These are phyloP conservation scores for Bruguiera hainesii DNA, from an alignment of 441 rosid species.

Conservation along the genomic window DNA sequence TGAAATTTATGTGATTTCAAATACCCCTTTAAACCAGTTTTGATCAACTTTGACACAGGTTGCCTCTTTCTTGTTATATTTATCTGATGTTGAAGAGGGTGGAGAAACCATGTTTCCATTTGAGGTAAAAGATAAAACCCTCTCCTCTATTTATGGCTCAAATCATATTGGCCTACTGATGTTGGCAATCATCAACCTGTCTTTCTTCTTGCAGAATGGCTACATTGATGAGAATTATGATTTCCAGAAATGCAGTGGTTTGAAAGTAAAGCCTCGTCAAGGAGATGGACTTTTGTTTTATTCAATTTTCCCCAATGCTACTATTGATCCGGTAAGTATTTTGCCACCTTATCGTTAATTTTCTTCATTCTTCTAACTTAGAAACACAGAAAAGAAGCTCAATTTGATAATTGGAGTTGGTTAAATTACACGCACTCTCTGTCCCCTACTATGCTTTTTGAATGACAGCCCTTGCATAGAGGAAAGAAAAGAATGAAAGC, in stretches of 20 bases:
- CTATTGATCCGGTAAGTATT: slow-evolving; percentile 54
- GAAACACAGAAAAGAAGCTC: no score
- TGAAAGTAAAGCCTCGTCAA: slow-evolving; percentile 51
- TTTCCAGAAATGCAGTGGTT: slow-evolving; percentile 41
- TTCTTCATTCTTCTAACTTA: not conserved
- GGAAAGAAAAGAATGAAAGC: no score
- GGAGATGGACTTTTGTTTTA: slow-evolving; percentile 71
- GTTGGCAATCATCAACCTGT: not conserved
- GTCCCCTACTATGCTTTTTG: no score
- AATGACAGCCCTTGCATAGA: no score
- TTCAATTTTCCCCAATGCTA: slow-evolving; percentile 50
- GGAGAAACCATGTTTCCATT: slow-evolving; percentile 68
- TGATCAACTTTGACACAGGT: slow-evolving; percentile 28
- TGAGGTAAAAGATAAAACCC: slow-evolving; percentile 38
- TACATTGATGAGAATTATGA: slow-evolving; percentile 41
- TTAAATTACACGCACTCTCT: no score
- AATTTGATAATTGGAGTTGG: no score
- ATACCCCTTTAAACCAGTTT: not conserved
- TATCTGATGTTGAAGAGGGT: slow-evolving; percentile 63
- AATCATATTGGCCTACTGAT: not conserved
- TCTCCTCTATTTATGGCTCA: not conserved
- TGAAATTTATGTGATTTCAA: not conserved
- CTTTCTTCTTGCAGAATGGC: slow-evolving; percentile 34
- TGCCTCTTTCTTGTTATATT: slow-evolving; percentile 59
- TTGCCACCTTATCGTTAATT: not conserved